Evolutionary conservation across 106 monocot genomes (phyloP), one percentile per base, ranked within the genome.

Genomic region (Cymbidium sinense): DNA sequence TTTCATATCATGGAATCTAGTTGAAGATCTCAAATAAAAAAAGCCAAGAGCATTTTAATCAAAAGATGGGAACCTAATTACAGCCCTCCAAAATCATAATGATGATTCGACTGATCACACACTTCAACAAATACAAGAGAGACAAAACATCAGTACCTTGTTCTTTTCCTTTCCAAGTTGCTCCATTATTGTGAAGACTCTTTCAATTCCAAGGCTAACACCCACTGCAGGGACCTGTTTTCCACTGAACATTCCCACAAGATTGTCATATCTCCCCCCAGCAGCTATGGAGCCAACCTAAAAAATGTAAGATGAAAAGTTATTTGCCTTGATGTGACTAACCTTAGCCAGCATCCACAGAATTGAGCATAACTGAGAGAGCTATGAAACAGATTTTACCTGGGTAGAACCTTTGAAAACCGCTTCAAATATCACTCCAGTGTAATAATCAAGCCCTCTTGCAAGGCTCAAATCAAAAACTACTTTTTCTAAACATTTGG

Each of bases 261-360:
- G 87, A 84, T 99, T 99, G 76, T 99, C 94, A 85, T 99, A 99
- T 31, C 98, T 87, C 5, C 98, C 98, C 17, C 98, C 98, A 62
- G 98, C 98, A 77, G 94, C 94, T 82, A 99, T 99, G 28, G 98
- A 95, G 61, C 98, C 98, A 82, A 99, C 98, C 98, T 94, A 88
- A 36, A 76, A 71, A 25, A 33, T 1, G 7, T 28, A 78, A 6
- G 7, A 17, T 25, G 1, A 33, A 30, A 31, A 33, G 8, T 23
- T 34, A 62, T 25, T 20, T 2, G 5, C 35, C 5, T 28, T 65
- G 2, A 21, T 39, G 43, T 12, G 20, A 20, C 28, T 1, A 61
- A 77, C 2, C 35, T 36, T 39, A 12, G 39, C 27, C 33, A 27
- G 58, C 23, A 5, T 11, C 23, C 23, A 58, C 23, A 20, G 23